These are phyloP conservation scores for Takakia lepidozioides DNA, from an alignment of 225 moss, liverwort and hornwort species.

Conservation along the genomic window DNA sequence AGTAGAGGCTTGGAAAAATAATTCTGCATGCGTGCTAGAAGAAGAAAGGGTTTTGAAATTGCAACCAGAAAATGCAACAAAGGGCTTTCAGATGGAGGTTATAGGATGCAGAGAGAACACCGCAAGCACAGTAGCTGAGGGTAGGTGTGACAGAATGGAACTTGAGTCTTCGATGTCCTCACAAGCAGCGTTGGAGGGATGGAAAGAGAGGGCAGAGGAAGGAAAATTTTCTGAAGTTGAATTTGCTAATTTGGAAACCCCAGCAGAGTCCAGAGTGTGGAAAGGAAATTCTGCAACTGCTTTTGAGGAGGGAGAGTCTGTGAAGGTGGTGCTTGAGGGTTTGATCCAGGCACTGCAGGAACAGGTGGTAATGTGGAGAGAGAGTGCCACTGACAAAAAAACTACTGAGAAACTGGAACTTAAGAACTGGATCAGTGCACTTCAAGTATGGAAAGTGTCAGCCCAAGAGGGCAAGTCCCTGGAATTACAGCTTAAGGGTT, in stretches of 20 bases:
- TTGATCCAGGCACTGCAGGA: conserved; percentile 19
- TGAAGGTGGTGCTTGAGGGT: conserved; percentile 17
- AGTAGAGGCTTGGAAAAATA: conserved; percentile 8
- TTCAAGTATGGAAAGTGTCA: no score
- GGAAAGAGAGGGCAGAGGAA: conserved; percentile 17
- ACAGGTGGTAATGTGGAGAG: conserved; percentile 10
- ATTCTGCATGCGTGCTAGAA: neutral
- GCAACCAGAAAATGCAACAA: conserved; percentile 13
- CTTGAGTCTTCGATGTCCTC: conserved; percentile 21
- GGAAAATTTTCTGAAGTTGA: conserved; percentile 11
- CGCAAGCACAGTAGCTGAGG: conserved; percentile 13
- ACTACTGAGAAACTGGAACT: no score
- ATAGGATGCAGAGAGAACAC: conserved; percentile 41
- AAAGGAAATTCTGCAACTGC: conserved; percentile 25
- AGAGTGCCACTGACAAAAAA: no score
- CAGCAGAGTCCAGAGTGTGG: conserved; percentile 30
- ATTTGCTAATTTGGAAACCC: conserved; percentile 13
- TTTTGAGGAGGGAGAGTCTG: conserved; percentile 8
- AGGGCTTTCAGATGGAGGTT: conserved; percentile 33
- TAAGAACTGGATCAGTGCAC: no score
- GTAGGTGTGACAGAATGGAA: conserved; percentile 22
- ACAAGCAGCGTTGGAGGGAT: conserved; percentile 23
- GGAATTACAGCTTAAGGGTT: conserved; percentile 14
- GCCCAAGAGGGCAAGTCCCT: conserved; percentile 4
- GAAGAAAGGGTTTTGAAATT: conserved; percentile 3